Base-by-base conservation (phyloP, 345 rosid genomes). In the Gynandropsis gynandra region DNA sequence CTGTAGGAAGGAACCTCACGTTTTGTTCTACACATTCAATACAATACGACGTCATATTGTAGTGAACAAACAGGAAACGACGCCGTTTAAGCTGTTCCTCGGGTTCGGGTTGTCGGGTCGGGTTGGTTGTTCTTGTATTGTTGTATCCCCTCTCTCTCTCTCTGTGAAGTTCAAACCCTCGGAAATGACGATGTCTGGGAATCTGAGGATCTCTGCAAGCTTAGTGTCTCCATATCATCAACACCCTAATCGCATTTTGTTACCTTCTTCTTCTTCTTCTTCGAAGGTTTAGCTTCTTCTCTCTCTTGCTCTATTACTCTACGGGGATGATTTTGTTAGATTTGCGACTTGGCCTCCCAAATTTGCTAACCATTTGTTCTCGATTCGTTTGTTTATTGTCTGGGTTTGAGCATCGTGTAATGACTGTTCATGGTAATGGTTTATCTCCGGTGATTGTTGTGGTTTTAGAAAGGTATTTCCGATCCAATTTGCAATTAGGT, bases 121-220 rank as follows among this genome's bases (percentile, higher is more conserved):
- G n/a, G n/a, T n/a, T n/a, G n/a, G n/a, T n/a, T n/a, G n/a, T n/a
- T n/a, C n/a, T n/a, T n/a, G n/a, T n/a, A n/a, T n/a, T n/a, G n/a
- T n/a, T n/a, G n/a, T n/a, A 59, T 50, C 44, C 51, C 52, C 29
- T 15, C 38, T 50, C 63, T 46, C 55, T n/a, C 50, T 54, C 64
- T 63, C 52, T 20, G 36, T 7, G 10, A 49, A 48, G 42, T 17
- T 58, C 34, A 58, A 40, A 5, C 5, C 32, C 48, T 52, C 37
- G 38, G 37, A 41, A 69, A 80, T 82, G 87, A 76, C 86, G 50
- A 74, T 76, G 29, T 64, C 72, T 21, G 94, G 84, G 61, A 77
- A 76, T 73, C 74, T 88, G 51, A 82, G 76, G 65, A 72, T 84
- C 64, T 76, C 88, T 24, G 82, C 94, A 7, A 69, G 76, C 4